A percentile compares a stretch with the other conserved stretches of the same genome.
Evolutionary conservation across 2,329 filamentous ascomycete genomes (phyloP).

Genomic region (Ophiostoma australiae): DNA sequence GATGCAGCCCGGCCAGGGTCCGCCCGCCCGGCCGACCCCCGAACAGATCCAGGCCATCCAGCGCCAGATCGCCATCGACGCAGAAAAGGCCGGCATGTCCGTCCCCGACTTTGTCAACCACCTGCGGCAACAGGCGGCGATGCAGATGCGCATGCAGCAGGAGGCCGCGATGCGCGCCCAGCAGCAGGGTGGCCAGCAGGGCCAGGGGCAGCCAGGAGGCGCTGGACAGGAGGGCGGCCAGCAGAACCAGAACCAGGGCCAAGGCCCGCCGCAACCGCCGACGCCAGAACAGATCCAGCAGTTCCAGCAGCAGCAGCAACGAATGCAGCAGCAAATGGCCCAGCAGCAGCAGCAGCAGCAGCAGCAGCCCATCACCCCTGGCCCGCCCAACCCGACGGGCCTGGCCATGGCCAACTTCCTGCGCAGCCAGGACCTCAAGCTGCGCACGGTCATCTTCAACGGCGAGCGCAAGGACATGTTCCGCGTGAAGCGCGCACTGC

Average conservation of each 20-base stretch:
- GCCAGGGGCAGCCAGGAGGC: not conserved
- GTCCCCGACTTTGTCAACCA: conserved; percentile 78
- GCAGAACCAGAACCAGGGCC: conserved; percentile 26
- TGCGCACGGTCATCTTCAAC: conserved; percentile 84
- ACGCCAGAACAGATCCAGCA: conserved; percentile 38
- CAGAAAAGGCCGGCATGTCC: conserved; percentile 76
- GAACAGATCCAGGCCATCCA: conserved; percentile 85
- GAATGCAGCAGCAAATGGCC: conserved; percentile 37
- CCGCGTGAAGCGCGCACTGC: conserved; percentile 92
- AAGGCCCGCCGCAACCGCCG: conserved; percentile 40
- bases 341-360: conserved; percentile 32
- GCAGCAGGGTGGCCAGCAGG: conserved; percentile 27
- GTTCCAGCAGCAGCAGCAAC: conserved; percentile 35
- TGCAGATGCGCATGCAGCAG: conserved; percentile 45
- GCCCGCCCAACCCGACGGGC: conserved; percentile 82
- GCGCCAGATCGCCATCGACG: conserved; percentile 74
- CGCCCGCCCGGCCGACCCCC: conserved; percentile 53
- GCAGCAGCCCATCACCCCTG: conserved; percentile 64
- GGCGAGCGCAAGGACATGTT: conserved; percentile 99
- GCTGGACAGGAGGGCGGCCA: not conserved
- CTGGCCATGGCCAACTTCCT: conserved; percentile 87
- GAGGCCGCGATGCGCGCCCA: conserved; percentile 42
- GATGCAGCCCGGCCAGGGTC: conserved; percentile 14
- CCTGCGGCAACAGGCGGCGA: conserved; percentile 53
- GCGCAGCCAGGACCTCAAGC: conserved; percentile 77